Base-by-base conservation (phyloP, 2,329 filamentous ascomycete genomes). In the Fusarium brevicatenulatum region DNA sequence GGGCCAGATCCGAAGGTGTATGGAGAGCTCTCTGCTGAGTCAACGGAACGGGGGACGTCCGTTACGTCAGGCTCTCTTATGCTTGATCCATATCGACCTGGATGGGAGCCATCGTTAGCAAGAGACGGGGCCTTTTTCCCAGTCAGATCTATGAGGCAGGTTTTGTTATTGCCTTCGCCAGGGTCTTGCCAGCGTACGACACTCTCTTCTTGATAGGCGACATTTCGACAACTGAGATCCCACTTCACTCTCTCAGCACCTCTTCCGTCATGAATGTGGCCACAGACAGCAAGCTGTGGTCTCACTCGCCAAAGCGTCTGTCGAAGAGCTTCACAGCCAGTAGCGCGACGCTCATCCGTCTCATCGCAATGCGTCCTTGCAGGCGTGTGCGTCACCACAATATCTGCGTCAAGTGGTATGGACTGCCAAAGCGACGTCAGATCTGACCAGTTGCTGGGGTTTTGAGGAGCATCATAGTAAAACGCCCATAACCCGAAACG, bases 341-440 rank as follows among this genome's bases (percentile, higher is more conserved):
- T 81, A 7, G 83, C 80, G 40, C 80, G 80, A 16, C 81, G 78
- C 30, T 79, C 78, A 18, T 78, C 78, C 9, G 79, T 78, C 72
- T 85, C 83, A 72, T 94, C 92, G 68, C 88, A 85, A 77, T 92
- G 88, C 3, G 82, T 85, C 67, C 83, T 84, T 0, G 92, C 87
- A 18, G 92, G 92, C 0, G 91, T 92, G 78, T 95, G 92, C 5
- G 92, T 93, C 34, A 95, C 83, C 3, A 94, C 83, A 44, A 95
- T 84, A 76, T 94, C 91, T 0, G 86, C 85, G 55, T 89, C 85
- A 1, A 86, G 78, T 1, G 91, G 91, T 28, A 94, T 90, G 13
- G 80, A 80, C 21, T 86, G 82, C 92, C 92, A 95, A 4, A 92
- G 75, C 9, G 63, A 66, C n/a, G 81, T 78, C 37, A 79, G 70